phyloP scores from a whole-genome alignment of 2,329 filamentous ascomycete species.

The Phialophora tarda region DNA sequence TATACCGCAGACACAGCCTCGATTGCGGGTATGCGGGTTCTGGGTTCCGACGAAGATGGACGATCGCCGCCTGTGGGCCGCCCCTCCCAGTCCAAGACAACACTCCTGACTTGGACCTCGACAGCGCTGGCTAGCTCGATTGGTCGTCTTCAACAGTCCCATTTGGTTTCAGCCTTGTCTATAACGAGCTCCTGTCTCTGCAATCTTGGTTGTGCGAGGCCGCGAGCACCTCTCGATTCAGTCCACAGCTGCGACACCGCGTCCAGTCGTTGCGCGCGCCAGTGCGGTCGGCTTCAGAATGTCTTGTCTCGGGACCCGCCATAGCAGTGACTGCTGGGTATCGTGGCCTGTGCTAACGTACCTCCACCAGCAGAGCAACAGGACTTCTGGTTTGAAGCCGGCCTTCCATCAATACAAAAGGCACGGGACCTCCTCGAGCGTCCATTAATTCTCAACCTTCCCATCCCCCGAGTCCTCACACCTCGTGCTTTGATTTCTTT shows the following conservation, averaged over 20 bases:
- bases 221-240: slow-evolving; percentile 76
- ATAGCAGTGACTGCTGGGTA: neutral
- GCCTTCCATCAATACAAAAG: slow-evolving; percentile 21
- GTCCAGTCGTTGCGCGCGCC: slow-evolving; percentile 25
- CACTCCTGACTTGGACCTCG: slow-evolving; percentile 22
- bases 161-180: slow-evolving; percentile 32
- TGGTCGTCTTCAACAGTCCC: neutral
- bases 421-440: slow-evolving; percentile 1
- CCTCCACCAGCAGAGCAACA: neutral
- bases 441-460: neutral
- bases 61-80: slow-evolving; percentile 1
- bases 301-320: slow-evolving; percentile 31
- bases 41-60: neutral
- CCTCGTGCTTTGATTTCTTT: slow-evolving; percentile 48
- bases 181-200: slow-evolving; percentile 9
- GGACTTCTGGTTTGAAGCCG: neutral
- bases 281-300: slow-evolving; percentile 29
- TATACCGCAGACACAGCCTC: slow-evolving; percentile 20
- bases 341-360: neutral
- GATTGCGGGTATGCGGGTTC: slow-evolving; percentile 16
- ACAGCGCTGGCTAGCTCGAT: neutral
- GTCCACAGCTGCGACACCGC: slow-evolving; percentile 66
- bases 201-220: slow-evolving; percentile 29
- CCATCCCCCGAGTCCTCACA: slow-evolving; percentile 7
- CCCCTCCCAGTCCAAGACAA: slow-evolving; percentile 22